Conservation (phyloP, 1,284 basidiomycete genomes). For the Puccinia polysora region DNA sequence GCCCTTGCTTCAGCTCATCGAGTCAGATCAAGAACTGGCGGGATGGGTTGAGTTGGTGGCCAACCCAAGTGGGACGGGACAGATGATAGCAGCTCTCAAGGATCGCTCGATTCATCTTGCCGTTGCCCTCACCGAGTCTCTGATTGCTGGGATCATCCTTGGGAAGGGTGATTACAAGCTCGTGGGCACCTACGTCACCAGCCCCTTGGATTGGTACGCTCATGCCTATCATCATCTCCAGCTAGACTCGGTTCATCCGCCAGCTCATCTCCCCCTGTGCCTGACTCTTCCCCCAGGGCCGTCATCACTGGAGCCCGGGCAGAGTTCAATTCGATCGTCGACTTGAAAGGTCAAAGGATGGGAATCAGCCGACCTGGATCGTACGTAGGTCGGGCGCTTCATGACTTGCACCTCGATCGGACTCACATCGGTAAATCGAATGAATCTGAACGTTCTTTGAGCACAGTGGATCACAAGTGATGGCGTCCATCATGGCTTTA, state of each 20-base stretch:
- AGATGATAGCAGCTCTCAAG: conserved; percentile 74
- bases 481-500: conserved; percentile 27
- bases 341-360: conserved; percentile 74
- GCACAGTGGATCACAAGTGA: conserved; percentile 31
- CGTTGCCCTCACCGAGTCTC: conserved; percentile 84
- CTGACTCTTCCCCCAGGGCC: conserved; percentile 69
- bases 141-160: conserved; percentile 87
- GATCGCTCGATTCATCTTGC: conserved; percentile 83
- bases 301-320: conserved; percentile 79
- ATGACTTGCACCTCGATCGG: conserved; percentile 52
- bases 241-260: neutral
- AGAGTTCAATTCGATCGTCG: conserved; percentile 66
- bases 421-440: no score
- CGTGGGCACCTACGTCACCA: conserved; percentile 84
- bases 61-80: conserved; percentile 87
- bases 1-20: conserved; percentile 72
- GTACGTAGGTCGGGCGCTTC: conserved; percentile 4
- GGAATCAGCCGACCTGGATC: conserved; percentile 87
- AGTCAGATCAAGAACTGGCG: conserved; percentile 58
- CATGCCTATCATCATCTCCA: neutral
- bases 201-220: conserved; percentile 75
- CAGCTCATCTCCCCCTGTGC: neutral
- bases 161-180: conserved; percentile 82
- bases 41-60: conserved; percentile 76
- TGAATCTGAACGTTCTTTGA: neutral